These are phyloP conservation scores for Metschnikowia aberdeeniae DNA, from an alignment of 805 yeast species.

Conservation along the genomic window DNA sequence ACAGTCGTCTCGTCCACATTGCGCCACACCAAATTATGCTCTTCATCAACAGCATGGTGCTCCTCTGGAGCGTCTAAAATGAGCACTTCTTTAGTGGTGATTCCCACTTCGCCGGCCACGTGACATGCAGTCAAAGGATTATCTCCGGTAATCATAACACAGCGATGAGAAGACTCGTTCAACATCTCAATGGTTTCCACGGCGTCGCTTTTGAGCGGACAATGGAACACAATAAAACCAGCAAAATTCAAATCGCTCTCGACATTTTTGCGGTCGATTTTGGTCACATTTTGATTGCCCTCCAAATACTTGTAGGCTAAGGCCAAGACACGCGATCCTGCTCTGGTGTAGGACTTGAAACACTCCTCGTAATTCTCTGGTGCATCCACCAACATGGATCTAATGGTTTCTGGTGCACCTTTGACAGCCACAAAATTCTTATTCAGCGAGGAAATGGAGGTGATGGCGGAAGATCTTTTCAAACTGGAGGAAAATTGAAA, in stretches of 20 bases:
- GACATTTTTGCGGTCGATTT: constrained; percentile 67
- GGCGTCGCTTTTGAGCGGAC: constrained; percentile 95
- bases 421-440: constrained; percentile 75
- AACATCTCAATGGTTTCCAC: constrained; percentile 85
- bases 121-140: constrained; percentile 97
- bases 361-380: constrained; percentile 81
- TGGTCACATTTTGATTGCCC: constrained; percentile 43
- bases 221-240: constrained; percentile 94
- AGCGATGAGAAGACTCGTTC: constrained; percentile 92
- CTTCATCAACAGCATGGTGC: constrained; percentile 44
- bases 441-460: constrained; percentile 48
- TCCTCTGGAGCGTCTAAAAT: constrained; percentile 84
- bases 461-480: constrained; percentile 89
- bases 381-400: constrained; percentile 62
- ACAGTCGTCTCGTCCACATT: constrained; percentile 71
- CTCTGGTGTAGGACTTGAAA: constrained; percentile 85
- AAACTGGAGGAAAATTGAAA: constrained; percentile 96
- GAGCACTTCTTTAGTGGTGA: constrained; percentile 77
- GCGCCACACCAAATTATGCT: constrained; percentile 73
- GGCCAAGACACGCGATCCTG: constrained; percentile 97
- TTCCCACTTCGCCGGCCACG: constrained; percentile 90
- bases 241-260: constrained; percentile 76
- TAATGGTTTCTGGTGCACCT: constrained; percentile 98
- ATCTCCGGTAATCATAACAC: constrained; percentile 98
- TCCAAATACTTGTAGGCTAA: constrained; percentile 77